Evolutionary conservation across 768 basidiomycete genomes (phyloP).

Genomic region (Roridomyces roridus): DNA sequence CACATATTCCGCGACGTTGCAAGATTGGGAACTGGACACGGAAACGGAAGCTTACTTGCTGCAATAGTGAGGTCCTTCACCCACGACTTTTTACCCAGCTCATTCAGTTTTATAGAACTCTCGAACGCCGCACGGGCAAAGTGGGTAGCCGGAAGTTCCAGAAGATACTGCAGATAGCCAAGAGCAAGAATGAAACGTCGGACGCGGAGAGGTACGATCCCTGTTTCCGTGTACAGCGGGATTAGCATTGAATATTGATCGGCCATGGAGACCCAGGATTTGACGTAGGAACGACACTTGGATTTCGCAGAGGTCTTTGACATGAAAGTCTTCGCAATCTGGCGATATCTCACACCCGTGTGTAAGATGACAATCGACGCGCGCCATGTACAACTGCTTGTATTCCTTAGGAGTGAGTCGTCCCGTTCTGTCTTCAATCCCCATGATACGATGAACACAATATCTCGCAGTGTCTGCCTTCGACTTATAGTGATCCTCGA

Average conservation of each 20-base stretch:
- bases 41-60: no score
- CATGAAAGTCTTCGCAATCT: slow-evolving; percentile 15
- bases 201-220: slow-evolving; percentile 27
- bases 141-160: no score
- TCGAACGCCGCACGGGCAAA: no score
- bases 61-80: no score
- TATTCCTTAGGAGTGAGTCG: slow-evolving; percentile 22
- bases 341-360: no score
- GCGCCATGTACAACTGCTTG: no score
- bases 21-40: no score
- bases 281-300: slow-evolving; percentile 29
- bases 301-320: slow-evolving; percentile 21
- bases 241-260: slow-evolving; percentile 19
- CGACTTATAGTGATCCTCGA: no score
- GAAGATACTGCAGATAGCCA: slow-evolving; percentile 23
- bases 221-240: slow-evolving; percentile 32
- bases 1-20: neutral
- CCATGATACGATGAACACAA: slow-evolving; percentile 24
- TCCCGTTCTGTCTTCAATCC: slow-evolving; percentile 23
- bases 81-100: no score
- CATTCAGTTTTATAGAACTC: no score
- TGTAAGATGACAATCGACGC: no score
- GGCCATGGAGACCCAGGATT: slow-evolving; percentile 25
- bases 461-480: slow-evolving; percentile 25
- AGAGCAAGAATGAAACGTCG: slow-evolving; percentile 27